phyloP scores from a whole-genome alignment of 2,329 filamentous ascomycete species.

The Cytospora paraplurivora region DNA sequence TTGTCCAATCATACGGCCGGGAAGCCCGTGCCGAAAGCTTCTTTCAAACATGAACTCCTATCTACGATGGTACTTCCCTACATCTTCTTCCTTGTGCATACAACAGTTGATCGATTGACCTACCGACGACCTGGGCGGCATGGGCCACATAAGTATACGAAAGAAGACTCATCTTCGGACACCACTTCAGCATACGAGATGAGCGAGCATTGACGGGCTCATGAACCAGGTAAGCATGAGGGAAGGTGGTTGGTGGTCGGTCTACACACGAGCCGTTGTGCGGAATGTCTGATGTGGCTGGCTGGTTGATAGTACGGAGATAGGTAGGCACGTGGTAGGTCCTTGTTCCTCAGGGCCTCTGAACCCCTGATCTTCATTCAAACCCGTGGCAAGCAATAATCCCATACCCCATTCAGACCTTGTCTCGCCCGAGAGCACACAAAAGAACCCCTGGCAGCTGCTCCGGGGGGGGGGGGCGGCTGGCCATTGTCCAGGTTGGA shows the following conservation, averaged over 20 bases:
- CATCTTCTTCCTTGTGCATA: conserved; percentile 3
- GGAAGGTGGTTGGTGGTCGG: too few relatives aligned
- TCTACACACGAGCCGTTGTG: too few relatives aligned
- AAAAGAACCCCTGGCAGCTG: neutral
- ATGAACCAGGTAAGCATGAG: too few relatives aligned
- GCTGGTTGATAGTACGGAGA: too few relatives aligned
- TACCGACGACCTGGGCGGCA: neutral
- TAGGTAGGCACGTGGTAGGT: too few relatives aligned
- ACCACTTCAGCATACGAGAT: too few relatives aligned
- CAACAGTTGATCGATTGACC: neutral
- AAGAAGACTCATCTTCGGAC: too few relatives aligned
- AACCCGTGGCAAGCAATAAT: neutral
- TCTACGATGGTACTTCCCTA: neutral
- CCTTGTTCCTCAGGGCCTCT: neutral
- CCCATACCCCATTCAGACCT: neutral
- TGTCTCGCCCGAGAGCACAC: neutral
- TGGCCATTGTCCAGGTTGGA: neutral
- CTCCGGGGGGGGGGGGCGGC: neutral
- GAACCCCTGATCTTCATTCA: neutral
- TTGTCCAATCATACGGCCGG: conserved; percentile 7
- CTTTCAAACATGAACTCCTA: conserved; percentile 23
- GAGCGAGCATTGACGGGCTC: too few relatives aligned
- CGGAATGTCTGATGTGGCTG: too few relatives aligned
- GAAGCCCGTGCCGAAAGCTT: conserved; percentile 21
- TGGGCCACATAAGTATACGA: too few relatives aligned